A percentile compares a stretch with the other conserved stretches of the same genome.
phyloP scores from a whole-genome alignment of 768 basidiomycete genomes.

The Candolleomyces aberdarensis region DNA sequence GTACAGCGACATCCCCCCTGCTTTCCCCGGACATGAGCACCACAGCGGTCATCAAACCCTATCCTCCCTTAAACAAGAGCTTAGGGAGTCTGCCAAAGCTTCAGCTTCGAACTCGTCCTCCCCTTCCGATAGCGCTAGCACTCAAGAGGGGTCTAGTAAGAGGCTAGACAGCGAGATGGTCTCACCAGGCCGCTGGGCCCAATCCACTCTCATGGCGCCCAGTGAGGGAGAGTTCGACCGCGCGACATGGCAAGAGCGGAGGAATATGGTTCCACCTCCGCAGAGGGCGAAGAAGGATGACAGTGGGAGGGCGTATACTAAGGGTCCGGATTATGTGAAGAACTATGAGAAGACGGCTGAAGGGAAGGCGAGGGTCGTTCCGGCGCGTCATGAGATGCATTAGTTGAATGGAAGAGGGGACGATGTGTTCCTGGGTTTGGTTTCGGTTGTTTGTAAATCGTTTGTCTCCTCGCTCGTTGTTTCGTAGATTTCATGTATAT shows the following conservation, averaged over 20 bases:
- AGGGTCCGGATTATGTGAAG: slow-evolving; percentile 2
- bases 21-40: not conserved
- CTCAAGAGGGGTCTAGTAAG: not conserved
- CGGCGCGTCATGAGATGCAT: too few relatives aligned
- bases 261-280: not conserved
- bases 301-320: slow-evolving; percentile 1
- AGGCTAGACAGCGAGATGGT: not conserved
- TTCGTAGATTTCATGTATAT: too few relatives aligned
- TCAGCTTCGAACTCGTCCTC: not conserved
- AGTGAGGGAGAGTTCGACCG: too few relatives aligned
- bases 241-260: not conserved
- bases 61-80: not conserved
- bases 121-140: not conserved
- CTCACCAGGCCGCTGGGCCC: too few relatives aligned
- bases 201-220: too few relatives aligned
- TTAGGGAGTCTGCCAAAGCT: not conserved
- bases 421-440: too few relatives aligned
- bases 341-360: not conserved
- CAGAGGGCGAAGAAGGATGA: slow-evolving; percentile 1
- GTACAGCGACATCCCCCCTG: not conserved
- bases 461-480: too few relatives aligned
- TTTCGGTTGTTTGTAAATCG: too few relatives aligned
- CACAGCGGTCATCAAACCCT: not conserved
- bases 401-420: too few relatives aligned
- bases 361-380: not conserved